Conservation (phyloP, 2,329 filamentous ascomycete genomes). For the Penicillium sp. region DNA sequence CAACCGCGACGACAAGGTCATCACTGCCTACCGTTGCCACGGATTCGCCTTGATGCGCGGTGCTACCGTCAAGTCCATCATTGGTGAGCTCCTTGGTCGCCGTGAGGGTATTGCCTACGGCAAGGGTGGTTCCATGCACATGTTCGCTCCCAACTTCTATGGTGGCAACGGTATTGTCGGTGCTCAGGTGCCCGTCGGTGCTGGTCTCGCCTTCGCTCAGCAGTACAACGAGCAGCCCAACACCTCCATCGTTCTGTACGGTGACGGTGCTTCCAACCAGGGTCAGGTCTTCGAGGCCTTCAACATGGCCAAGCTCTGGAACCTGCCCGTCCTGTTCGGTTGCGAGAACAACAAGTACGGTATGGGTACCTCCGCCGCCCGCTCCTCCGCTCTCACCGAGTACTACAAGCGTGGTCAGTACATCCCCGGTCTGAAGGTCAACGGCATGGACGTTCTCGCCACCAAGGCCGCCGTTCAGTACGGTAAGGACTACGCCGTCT, state of each 20-base stretch:
- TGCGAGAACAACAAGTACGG: slow-evolving; percentile 99
- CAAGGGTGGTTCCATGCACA: slow-evolving; percentile 99
- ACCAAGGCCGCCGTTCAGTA: slow-evolving; percentile 95
- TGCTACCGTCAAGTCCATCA: slow-evolving; percentile 81
- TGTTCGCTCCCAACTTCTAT: slow-evolving; percentile 98
- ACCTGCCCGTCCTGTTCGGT: slow-evolving; percentile 87
- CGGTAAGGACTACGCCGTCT: slow-evolving; percentile 77
- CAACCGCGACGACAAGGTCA: slow-evolving; percentile 83
- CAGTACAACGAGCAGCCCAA: slow-evolving; percentile 86
- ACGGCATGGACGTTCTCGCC: slow-evolving; percentile 98
- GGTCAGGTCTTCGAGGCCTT: slow-evolving; percentile 99
- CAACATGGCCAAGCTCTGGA: slow-evolving; percentile 99
- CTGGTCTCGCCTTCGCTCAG: slow-evolving; percentile 93
- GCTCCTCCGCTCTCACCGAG: slow-evolving; percentile 91
- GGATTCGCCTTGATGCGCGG: slow-evolving; percentile 97
- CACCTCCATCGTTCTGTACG: slow-evolving; percentile 83
- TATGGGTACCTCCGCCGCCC: slow-evolving; percentile 95
- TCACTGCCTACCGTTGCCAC: slow-evolving; percentile 98
- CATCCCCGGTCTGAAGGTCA: slow-evolving; percentile 98
- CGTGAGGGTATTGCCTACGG: slow-evolving; percentile 96
- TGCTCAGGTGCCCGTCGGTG: slow-evolving; percentile 94
- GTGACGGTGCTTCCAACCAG: slow-evolving; percentile 98
- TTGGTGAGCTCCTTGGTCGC: slow-evolving; percentile 90
- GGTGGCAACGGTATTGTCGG: slow-evolving; percentile 99
- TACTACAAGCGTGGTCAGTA: slow-evolving; percentile 99